Conservation (phyloP, 1,284 basidiomycete species). For the Apiotrichum porosum region DNA sequence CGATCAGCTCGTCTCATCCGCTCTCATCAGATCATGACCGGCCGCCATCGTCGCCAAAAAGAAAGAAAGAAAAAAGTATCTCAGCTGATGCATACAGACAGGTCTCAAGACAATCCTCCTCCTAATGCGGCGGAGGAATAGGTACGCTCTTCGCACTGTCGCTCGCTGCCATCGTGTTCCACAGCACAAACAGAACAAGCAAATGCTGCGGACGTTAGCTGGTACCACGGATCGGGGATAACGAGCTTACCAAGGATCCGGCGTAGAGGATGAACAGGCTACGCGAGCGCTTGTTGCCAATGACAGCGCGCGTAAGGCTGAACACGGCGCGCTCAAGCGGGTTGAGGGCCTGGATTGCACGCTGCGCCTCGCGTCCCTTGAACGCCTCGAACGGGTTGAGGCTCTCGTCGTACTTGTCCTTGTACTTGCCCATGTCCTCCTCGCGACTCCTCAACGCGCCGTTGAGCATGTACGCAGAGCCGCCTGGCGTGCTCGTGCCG, state of each 20-base stretch:
- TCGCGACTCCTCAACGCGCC: constrained; percentile 42
- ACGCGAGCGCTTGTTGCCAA: constrained; percentile 79
- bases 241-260: constrained; percentile 41
- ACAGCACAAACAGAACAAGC: constrained; percentile 43
- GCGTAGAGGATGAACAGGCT: constrained; percentile 47
- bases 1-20: no score
- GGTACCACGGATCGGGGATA: no score
- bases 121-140: no score
- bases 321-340: constrained; percentile 86
- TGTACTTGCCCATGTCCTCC: constrained; percentile 82
- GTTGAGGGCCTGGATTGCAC: constrained; percentile 86
- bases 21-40: no score
- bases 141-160: constrained; percentile 19
- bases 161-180: constrained; percentile 41
- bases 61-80: background rate
- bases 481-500: constrained; percentile 13
- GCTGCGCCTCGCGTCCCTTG: constrained; percentile 84
- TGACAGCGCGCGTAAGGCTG: constrained; percentile 73
- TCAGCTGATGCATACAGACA: constrained; percentile 4
- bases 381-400: constrained; percentile 98
- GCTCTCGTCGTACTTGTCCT: constrained; percentile 84
- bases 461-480: constrained; percentile 25
- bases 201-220: no score
- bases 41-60: no score
- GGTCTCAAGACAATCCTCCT: background rate